Evolutionary conservation across 768 basidiomycete species (phyloP).

Genomic region (Leccinum obscurum): DNA sequence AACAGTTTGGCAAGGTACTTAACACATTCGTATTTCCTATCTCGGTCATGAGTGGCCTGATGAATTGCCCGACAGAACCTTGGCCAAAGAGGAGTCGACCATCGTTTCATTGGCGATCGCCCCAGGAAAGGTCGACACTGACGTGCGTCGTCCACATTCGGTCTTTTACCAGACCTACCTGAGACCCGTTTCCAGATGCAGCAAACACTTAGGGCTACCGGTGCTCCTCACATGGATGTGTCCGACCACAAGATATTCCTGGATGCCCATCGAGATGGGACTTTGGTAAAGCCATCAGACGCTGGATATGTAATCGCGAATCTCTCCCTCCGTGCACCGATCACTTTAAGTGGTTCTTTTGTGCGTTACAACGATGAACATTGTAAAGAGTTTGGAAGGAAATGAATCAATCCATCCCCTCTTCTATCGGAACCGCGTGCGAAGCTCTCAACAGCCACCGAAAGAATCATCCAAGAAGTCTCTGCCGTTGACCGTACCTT

Average conservation of each 20-base stretch:
- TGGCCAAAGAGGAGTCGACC: slow-evolving; percentile 81
- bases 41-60: slow-evolving; percentile 6
- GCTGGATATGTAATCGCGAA: slow-evolving; percentile 79
- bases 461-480: slow-evolving; percentile 19
- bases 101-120: slow-evolving; percentile 75
- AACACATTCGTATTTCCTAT: slow-evolving; percentile 40
- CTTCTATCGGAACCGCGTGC: slow-evolving; percentile 16
- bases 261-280: slow-evolving; percentile 57
- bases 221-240: slow-evolving; percentile 52
- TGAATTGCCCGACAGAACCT: slow-evolving; percentile 51
- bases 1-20: slow-evolving; percentile 76
- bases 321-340: slow-evolving; percentile 64
- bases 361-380: slow-evolving; percentile 77
- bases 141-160: slow-evolving; percentile 43
- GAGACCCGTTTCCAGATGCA: slow-evolving; percentile 62
- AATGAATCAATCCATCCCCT: slow-evolving; percentile 15
- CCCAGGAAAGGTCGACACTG: slow-evolving; percentile 87
- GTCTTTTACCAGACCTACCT: neutral
- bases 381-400: slow-evolving; percentile 54
- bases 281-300: slow-evolving; percentile 72
- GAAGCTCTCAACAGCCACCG: slow-evolving; percentile 15
- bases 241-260: slow-evolving; percentile 59
- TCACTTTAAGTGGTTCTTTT: slow-evolving; percentile 70
- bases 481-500: neutral
- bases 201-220: slow-evolving; percentile 49